Base-by-base conservation (phyloP, 164 flowering plant species). In the Taxillus chinensis region DNA sequence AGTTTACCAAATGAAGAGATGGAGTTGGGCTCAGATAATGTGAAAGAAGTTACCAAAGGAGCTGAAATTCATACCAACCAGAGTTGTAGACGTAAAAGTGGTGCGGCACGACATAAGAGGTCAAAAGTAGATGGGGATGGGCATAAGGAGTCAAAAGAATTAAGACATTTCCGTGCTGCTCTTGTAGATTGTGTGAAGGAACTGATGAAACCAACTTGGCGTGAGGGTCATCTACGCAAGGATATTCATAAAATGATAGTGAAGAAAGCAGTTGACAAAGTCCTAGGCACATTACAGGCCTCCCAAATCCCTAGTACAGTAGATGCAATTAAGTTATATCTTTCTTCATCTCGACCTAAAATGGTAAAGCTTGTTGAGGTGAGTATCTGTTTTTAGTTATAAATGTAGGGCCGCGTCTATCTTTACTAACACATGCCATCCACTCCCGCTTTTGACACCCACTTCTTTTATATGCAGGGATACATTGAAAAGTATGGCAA, bases 311-410 rank as follows among this genome's bases (percentile, higher is more conserved):
- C 97, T 45, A 66, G 68, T 67, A 78, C 82, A 7, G 5, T 55
- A 7, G 97, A 90, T 57, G 73, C 75, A n/a, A 64, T 71, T 49
- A 64, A 83, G 60, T 84, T 82, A 37, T 95, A 87, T 79, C 84
- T 95, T 61, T 71, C 86, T 55, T 61, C 68, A 10, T 86, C 85
- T 27, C 75, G 70, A 40, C 66, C 82, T n/a, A 95, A 95, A 76
- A 79, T 93, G 48, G 62, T 68, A 67, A 95, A 86, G 76, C 93
- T 95, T 63, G 82, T 95, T 45, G 82, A 87, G 96, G 97, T 89
- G 64, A 78, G 59, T 37, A 69, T 57, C 57, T 39, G 45, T 14
- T 64, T 50, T 59, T 61, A 41, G 55, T 48, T 62, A 39, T 54
- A 39, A 13, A 68, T 4, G 7, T 59, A 12, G 45, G 54, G n/a